Percentiles rank a stretch among this genome's conserved stretches.
phyloP scores from a whole-genome alignment of 768 basidiomycete genomes.

The Panellus pusillus region DNA sequence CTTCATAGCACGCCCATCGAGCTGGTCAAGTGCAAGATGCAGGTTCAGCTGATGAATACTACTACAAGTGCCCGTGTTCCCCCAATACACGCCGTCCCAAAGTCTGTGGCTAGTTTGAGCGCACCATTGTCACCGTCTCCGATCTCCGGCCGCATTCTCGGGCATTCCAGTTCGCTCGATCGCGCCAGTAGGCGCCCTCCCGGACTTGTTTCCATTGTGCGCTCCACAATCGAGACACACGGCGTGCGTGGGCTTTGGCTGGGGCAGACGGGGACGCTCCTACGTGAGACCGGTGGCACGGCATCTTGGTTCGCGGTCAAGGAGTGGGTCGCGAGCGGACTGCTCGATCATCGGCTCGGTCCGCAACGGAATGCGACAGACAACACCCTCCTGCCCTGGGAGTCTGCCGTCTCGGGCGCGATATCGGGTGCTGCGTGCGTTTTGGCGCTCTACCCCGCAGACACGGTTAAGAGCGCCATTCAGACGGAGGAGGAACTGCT shows the following conservation, averaged over 20 bases:
- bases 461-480: conserved; percentile 91
- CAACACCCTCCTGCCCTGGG: conserved; percentile 59
- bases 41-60: conserved; percentile 79
- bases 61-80: conserved; percentile 17
- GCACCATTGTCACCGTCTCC: conserved; percentile 14
- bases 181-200: conserved; percentile 42
- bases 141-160: conserved; percentile 16
- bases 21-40: conserved; percentile 97
- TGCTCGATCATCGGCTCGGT: conserved; percentile 51
- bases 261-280: conserved; percentile 89
- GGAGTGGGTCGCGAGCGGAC: conserved; percentile 66
- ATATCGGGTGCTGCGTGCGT: conserved; percentile 85
- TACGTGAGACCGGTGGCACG: conserved; percentile 90
- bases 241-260: conserved; percentile 93
- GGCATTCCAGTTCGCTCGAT: neutral
- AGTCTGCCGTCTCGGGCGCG: conserved; percentile 85
- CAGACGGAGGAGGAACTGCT: conserved; percentile 92
- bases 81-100: conserved; percentile 12
- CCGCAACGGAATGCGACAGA: conserved; percentile 7
- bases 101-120: conserved; percentile 9
- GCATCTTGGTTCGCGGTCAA: conserved; percentile 92
- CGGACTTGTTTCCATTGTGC: conserved; percentile 72
- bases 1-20: conserved; percentile 81
- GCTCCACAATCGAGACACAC: conserved; percentile 57
- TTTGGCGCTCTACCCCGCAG: conserved; percentile 90